Evolutionary conservation across 75 land plant genomes (phyloP), one percentile per base, ranked within the genome.

Genomic region (Isoetes taiwanensis): DNA sequence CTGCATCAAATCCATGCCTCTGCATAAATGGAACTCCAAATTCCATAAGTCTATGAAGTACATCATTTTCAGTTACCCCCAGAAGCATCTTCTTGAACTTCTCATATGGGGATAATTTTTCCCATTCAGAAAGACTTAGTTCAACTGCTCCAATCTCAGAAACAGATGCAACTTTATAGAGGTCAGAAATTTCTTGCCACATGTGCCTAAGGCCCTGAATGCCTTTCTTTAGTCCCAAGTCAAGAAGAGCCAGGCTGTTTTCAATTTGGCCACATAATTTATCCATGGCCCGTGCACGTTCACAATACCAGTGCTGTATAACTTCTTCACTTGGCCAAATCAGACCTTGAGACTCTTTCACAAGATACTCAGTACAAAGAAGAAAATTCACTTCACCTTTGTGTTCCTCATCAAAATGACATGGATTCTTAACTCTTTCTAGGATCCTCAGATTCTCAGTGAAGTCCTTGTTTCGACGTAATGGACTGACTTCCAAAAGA

Each of bases 181-280:
- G 75, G 63, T 69, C 81, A 8, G 71, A 72, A 5, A 78, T 46
- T 52, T 88, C 90, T 41, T 84, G 78, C 54, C 60, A 66, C 27
- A 89, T 70, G 17, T 59, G 34, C 62, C 78, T 75, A 56, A 94
- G 46, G 35, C 81, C 84, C 27, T 14, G 1, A 9, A 94, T 41
- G 20, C 99, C 99, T 58, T 80, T 89, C 0, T 61, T 67, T 59
- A 63, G 64, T 34, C 82, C 96, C 69, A 75, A 62, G 46, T 82
- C 96, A 40, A 89, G 52, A 50, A 94, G 59, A 64, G 76, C 72
- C n/a, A 89, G 59, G 53, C 74, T 78, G 41, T 94, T 94, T 30
- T 94, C 96, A 29, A 94, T 69, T 66, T 81, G 86, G 41, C 99
- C 96, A 74, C 82, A 82, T 23, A 78, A 59, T 26, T 26, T 61